These are phyloP conservation scores for Melocanna baccifera DNA, from an alignment of 176 grass and related monocot genomes.

Conservation along the genomic window DNA sequence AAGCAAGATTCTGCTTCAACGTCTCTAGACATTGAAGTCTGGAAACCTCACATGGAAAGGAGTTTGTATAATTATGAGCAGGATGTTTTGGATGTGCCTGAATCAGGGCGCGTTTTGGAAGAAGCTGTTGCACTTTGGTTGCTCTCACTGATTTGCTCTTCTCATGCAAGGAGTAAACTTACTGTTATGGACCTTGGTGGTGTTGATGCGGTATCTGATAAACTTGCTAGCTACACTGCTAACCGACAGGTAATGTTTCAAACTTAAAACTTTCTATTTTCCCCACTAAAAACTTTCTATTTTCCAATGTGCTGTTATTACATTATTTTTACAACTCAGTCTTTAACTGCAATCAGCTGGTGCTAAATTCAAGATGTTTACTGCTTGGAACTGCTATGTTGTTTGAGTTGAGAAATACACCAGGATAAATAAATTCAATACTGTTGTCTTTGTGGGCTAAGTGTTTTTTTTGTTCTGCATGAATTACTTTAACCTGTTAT, in stretches of 20 bases:
- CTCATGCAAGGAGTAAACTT: slow-evolving; percentile 56
- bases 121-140: slow-evolving; percentile 77
- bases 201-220: slow-evolving; percentile 71
- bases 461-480: not conserved
- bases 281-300: not conserved
- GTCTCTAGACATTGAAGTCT: slow-evolving; percentile 70
- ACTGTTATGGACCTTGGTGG: slow-evolving; percentile 75
- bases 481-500: slow-evolving; percentile 7
- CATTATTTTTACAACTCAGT: not conserved
- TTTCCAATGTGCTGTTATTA: slow-evolving; percentile 8
- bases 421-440: not conserved
- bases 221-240: slow-evolving; percentile 62
- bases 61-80: slow-evolving; percentile 53
- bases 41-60: slow-evolving; percentile 55
- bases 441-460: slow-evolving; percentile 1
- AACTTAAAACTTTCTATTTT: not conserved
- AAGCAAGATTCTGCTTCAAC: slow-evolving; percentile 50
- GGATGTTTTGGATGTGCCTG: slow-evolving; percentile 54
- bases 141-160: slow-evolving; percentile 79
- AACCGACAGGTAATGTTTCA: slow-evolving; percentile 58
- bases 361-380: slow-evolving; percentile 30
- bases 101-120: slow-evolving; percentile 60
- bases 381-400: not conserved
- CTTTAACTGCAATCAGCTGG: slow-evolving; percentile 22
- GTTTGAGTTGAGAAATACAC: not conserved